A percentile compares a stretch with the other conserved stretches of the same genome.
These are phyloP conservation scores for Ogataea neopini DNA, from an alignment of 805 yeast species.

Conservation along the genomic window DNA sequence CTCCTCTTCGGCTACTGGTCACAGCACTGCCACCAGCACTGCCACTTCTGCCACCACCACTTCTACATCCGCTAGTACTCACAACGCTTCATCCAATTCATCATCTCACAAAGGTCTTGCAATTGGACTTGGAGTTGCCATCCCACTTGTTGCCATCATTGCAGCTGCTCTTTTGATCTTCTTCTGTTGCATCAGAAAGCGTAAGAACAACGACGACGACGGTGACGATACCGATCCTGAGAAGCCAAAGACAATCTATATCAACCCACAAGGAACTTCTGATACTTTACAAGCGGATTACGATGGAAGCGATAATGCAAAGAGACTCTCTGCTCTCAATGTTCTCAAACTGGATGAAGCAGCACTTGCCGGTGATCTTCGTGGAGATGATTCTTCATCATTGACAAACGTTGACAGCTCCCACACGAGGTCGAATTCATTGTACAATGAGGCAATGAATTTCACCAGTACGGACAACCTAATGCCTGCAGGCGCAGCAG, in stretches of 20 bases:
- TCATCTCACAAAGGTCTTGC: slow-evolving; percentile 61
- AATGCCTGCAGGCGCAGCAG: slow-evolving; percentile 21
- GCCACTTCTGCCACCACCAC: slow-evolving; percentile 26
- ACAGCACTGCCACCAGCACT: slow-evolving; percentile 22
- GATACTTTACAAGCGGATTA: slow-evolving; percentile 30
- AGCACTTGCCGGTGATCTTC: slow-evolving; percentile 24
- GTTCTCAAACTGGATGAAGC: slow-evolving; percentile 51
- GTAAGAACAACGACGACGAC: slow-evolving; percentile 29
- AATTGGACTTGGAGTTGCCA: slow-evolving; percentile 85
- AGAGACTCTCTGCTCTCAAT: slow-evolving; percentile 50
- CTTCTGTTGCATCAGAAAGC: slow-evolving; percentile 56
- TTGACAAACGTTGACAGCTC: slow-evolving; percentile 52
- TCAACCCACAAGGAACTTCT: slow-evolving; percentile 22
- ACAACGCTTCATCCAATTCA: slow-evolving; percentile 11
- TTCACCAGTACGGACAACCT: slow-evolving; percentile 43
- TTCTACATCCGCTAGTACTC: slow-evolving; percentile 22
- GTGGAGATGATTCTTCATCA: slow-evolving; percentile 46
- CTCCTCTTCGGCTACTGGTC: slow-evolving; percentile 16
- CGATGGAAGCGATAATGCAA: slow-evolving; percentile 26
- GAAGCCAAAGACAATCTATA: slow-evolving; percentile 21
- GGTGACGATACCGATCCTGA: slow-evolving; percentile 32
- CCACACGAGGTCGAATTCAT: slow-evolving; percentile 30
- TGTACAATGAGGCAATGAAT: slow-evolving; percentile 42
- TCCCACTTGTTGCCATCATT: slow-evolving; percentile 61
- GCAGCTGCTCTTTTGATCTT: slow-evolving; percentile 51